Evolutionary conservation across 208 protist genomes (phyloP), one percentile per base, ranked within the genome.

Genomic region (Trypanosomatidae sp.): DNA sequence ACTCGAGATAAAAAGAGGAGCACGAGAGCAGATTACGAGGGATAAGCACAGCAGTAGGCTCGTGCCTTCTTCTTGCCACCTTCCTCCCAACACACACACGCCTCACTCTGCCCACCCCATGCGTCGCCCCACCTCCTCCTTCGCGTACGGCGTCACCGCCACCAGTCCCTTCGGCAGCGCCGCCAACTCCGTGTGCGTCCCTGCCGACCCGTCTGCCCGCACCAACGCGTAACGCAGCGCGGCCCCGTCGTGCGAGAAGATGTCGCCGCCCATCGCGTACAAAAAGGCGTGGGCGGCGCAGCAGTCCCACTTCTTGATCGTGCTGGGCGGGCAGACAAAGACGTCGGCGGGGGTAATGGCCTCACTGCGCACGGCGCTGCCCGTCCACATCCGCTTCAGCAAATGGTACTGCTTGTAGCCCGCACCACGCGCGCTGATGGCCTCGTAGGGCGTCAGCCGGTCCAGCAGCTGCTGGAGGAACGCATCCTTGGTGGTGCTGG

Each of bases 281-380:
- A 95, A 49, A 28, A 97, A 89, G 12, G 91, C 92, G 69, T 95
- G 85, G 17, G 89, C 83, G 7, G 77, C 90, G 62, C 89, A 93
- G 56, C 82, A 91, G 74, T 95, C 92, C 91, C 92, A 95, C 66
- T 89, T 87, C 66, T 87, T 91, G 8, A 88, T 90, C 39, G 86
- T 83, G 33, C 69, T 44, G 0, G 74, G 76, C 13, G 86, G 88
- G 53, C 79, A 87, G 3, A 95, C 62, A 68, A 91, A 96, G 13
- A 89, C 85, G 62, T 95, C 90, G 8, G 71, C 77, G 10, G 59
- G 64, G 2, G 59, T 69, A 60, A 69, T 60, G 25, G 2, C 17
- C 56, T 64, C 72, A 13, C 47, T 28, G 3, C 28, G 25, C 17
- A 62, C 53, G 41, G 46, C 41, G 60, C 46, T 60, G 12, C 49